Evolutionary conservation across 768 basidiomycete species (phyloP).

Genomic region (Auriscalpium vulgare): DNA sequence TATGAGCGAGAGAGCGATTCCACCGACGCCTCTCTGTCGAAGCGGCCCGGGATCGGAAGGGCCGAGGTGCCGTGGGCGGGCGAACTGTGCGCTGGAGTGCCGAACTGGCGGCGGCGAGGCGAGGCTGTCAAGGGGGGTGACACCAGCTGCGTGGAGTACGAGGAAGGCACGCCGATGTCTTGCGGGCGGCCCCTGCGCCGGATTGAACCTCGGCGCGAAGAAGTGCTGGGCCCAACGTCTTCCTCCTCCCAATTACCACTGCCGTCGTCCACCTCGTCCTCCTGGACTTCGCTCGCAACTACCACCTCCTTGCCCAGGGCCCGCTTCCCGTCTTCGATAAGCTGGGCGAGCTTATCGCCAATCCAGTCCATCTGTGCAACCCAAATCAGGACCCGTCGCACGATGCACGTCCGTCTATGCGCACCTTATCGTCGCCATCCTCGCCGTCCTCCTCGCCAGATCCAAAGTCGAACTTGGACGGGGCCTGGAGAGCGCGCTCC

Average conservation of each 20-base stretch:
- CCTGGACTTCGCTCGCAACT: constrained; percentile 62
- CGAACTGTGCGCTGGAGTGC: constrained; percentile 12
- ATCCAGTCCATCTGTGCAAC: constrained; percentile 72
- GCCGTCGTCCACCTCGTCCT: constrained; percentile 75
- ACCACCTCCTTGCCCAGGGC: constrained; percentile 76
- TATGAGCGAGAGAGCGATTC: constrained; percentile 3
- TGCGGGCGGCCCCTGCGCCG: constrained; percentile 15
- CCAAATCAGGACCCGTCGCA: not conserved
- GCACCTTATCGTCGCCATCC: constrained; percentile 11
- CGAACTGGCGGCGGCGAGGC: constrained; percentile 7
- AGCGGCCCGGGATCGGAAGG: constrained; percentile 23
- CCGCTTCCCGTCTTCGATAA: constrained; percentile 74
- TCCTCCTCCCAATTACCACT: constrained; percentile 72
- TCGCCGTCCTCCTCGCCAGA: constrained; percentile 2
- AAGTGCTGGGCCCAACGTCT: constrained; percentile 19
- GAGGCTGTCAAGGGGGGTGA: constrained; percentile 19
- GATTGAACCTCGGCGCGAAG: constrained; percentile 19
- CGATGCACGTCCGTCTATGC: not conserved
- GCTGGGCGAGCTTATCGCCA: constrained; percentile 53
- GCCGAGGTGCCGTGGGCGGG: constrained; percentile 9
- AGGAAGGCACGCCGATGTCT: constrained; percentile 15
- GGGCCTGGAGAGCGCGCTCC: constrained; percentile 20
- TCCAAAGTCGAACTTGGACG: constrained; percentile 38
- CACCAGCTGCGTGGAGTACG: constrained; percentile 20
- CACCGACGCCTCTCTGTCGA: constrained; percentile 17